A percentile compares a stretch with the other conserved stretches of the same genome.
Evolutionary conservation across 306 rosid genomes (phyloP).

Genomic region (Dalbergia oliveri): DNA sequence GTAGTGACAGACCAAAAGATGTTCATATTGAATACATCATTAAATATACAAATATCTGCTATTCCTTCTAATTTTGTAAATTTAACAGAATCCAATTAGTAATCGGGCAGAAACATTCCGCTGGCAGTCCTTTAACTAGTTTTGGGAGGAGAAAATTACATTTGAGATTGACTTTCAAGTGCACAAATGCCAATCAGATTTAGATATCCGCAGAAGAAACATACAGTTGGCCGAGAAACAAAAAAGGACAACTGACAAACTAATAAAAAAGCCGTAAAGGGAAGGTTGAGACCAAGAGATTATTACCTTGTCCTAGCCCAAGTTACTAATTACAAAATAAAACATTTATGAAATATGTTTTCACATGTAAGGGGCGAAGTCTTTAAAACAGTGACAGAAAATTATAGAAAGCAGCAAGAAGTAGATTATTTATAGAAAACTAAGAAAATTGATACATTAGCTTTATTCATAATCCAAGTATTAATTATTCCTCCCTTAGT

Average conservation of each 20-base stretch:
- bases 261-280: background rate
- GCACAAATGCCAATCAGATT: background rate
- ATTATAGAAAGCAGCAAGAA: conserved; percentile 14
- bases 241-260: background rate
- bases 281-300: background rate
- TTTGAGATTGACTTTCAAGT: conserved; percentile 11
- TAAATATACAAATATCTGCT: conserved; percentile 14
- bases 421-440: background rate
- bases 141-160: conserved; percentile 23
- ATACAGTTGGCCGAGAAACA: conserved; percentile 8
- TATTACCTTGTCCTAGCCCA: background rate
- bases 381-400: background rate
- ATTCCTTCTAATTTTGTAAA: conserved; percentile 19
- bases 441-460: too few species aligned
- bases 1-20: background rate
- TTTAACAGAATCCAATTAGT: background rate
- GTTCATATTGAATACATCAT: conserved; percentile 7
- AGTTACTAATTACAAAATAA: conserved; percentile 2
- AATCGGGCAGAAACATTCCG: background rate
- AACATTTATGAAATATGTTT: conserved; percentile 15
- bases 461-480: background rate
- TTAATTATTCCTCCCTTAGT: background rate
- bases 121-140: background rate
- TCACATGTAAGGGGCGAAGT: background rate
- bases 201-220: conserved; percentile 3